Base-by-base conservation (phyloP, 192 early-diverging fungal genomes). In the Coemansia sp. region DNA sequence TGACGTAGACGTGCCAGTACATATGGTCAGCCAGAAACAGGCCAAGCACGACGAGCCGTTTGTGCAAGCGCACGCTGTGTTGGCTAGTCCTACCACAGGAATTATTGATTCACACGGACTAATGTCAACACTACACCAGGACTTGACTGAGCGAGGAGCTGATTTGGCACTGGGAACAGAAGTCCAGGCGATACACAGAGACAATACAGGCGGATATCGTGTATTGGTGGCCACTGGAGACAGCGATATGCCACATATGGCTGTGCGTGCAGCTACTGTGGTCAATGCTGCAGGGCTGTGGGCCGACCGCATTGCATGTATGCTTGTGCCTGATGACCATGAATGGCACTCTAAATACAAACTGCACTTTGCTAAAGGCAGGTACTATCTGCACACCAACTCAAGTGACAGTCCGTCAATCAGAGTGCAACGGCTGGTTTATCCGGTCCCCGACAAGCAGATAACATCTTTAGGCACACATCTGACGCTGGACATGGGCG, bases 281-380 rank as follows among this genome's bases (percentile, higher is more conserved):
- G 85, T 95, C 63, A 95, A 95, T 70, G 76, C 88, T 6, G 92
- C 89, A 1, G 93, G 93, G 1, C 76, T 94, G 21, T 81, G 85
- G 72, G 75, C 90, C 0, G 89, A 91, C 68, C 79, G 77, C 57
- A 68, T 95, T 17, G 84, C 86, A 17, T 60, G 69, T 49, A 73
- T 80, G 77, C 68, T 75, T 43, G 72, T 66, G 1, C 22, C 67
- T 3, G 65, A 62, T 27, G 12, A 29, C 2, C 63, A 70, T 22
- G 50, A 55, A 8, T 79, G 76, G 76, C 58, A 23, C 17, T 37
- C 35, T 9, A 41, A 67, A 24, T 88, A 87, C 77, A 80, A 73
- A 48, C 68, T 95, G 17, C 71, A 90, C 62, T 90, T 88, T 69
- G 89, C 86, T 58, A 92, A 90, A 60, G 93, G 93, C 0, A 86